Base-by-base conservation (phyloP, 2,329 filamentous ascomycete species). In the Penicillium sp. region DNA sequence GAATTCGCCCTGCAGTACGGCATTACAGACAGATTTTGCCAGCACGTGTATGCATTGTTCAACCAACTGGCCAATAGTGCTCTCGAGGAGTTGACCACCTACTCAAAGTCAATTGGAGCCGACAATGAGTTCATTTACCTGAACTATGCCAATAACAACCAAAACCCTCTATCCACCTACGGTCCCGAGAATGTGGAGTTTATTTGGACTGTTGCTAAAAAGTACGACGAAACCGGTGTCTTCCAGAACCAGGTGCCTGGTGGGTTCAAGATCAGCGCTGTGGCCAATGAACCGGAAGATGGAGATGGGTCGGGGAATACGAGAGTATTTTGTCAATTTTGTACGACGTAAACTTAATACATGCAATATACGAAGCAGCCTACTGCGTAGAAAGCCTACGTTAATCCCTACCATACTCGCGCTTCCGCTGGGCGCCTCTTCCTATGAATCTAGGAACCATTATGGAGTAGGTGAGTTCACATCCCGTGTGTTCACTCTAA, bases 111-210 rank as follows among this genome's bases (percentile, higher is more conserved):
- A 2, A 51, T 63, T 31, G 64, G 52, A 10, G 55, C 49, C 15
- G 69, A 76, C 50, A 68, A 69, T 0, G 79, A 71, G 34, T 57
- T 61, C 38, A 55, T 81, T 33, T 81, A 81, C 61, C 71, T 78
- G 47, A 81, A 82, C 62, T 82, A 82, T 52, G 78, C 78, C 1
- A 71, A 73, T 9, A 64, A 67, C 36, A 68, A 69, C 27, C 78
- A 83, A 67, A 63, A 77, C 27, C 74, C 78, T 0, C 68, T 81
- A 23, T 27, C 61, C 0, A 65, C 72, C 11, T 82, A 81, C 50
- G 78, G 79, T 0, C 33, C 63, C 2, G 66, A 70, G 2, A 81
- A 77, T 19, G 58, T 77, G 40, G 65, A 63, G 4, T 72, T 64
- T 29, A 61, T 72, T 27, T 38, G 43, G 3, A 27, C 54, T 8